These are phyloP conservation scores for Sechiopsis laciniata DNA, from an alignment of 306 rosid genomes.

Conservation along the genomic window DNA sequence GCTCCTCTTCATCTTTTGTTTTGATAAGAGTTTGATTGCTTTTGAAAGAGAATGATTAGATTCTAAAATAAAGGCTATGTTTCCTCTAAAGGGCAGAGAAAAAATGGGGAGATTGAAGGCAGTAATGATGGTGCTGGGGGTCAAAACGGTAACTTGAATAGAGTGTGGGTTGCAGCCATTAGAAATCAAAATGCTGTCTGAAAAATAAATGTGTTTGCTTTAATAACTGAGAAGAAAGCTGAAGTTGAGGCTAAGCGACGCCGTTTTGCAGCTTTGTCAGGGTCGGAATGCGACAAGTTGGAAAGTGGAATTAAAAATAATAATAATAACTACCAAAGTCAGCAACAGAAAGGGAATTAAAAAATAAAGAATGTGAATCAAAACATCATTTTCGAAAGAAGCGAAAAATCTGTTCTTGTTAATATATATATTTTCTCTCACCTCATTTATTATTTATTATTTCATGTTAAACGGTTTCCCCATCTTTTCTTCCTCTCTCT, in stretches of 20 bases:
- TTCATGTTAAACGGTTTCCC: neutral
- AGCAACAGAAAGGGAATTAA: neutral
- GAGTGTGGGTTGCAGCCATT: slow-evolving; percentile 16
- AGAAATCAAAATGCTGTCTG: too few species aligned
- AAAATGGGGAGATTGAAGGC: too few species aligned
- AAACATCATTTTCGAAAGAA: slow-evolving; percentile 9
- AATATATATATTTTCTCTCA: neutral
- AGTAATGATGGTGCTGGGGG: too few species aligned
- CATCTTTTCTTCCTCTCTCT: neutral
- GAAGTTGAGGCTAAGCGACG: neutral
- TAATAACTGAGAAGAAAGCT: neutral
- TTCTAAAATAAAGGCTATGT: too few species aligned
- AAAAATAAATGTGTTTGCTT: too few species aligned
- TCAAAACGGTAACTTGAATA: neutral
- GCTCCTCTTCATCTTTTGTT: neutral
- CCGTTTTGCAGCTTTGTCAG: slow-evolving; percentile 5
- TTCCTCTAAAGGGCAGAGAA: too few species aligned
- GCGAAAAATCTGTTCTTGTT: neutral
- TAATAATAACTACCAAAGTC: neutral
- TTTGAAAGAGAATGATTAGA: too few species aligned
- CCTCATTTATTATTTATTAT: neutral
- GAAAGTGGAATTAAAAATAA: slow-evolving; percentile 1
- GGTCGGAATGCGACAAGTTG: slow-evolving; percentile 1
- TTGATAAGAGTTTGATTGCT: too few species aligned
- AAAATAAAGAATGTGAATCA: neutral